Base-by-base conservation (phyloP, 495 filamentous ascomycete species). In the Halenospora varia region DNA sequence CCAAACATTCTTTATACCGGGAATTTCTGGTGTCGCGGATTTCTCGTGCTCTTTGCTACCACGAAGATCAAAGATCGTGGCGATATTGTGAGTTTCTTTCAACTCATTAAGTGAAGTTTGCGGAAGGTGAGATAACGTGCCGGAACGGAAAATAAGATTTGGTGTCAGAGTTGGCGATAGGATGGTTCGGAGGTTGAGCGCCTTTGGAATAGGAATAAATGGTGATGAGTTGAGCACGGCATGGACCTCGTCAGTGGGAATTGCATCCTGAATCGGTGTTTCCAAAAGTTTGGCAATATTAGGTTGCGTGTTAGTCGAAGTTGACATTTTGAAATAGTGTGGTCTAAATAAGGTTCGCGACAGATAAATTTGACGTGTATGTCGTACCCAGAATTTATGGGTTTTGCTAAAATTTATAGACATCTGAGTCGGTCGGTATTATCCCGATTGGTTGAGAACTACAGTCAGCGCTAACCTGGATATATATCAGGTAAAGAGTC, bases 141-240 rank as follows among this genome's bases (percentile, higher is more conserved):
- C 82, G 3, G 78, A 80, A 41, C 83, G 83, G 68, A 77, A 85
- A 46, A 74, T 70, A 52, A 70, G 72, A 42, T 75, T 72, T 0
- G 74, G 66, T 4, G 73, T 73, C 22, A 83, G 45, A 1, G 66
- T 70, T 25, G 65, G 69, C 53, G 70, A 73, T 42, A 69, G 65
- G 2, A 75, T 68, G 39, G 71, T 72, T 56, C 78, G 79, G 18
- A 84, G 59, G 60, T 83, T 80, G 44, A 81, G 82, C 26, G 81
- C 70, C 64, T 85, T 84, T 10, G 51, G 26, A 20, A 60, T 41
- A 60, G 20, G 47, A 60, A 60, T 4, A 52, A 52, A 15, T 44
- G 11, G 13, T 46, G 42, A 8, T n/a, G 19, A 20, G 35, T 40
- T 40, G n/a, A 9, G 35, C 9, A 40, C 35, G 35, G n/a, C n/a